A percentile compares a stretch with the other conserved stretches of the same genome.
These are phyloP conservation scores for Marasmius sp. DNA, from an alignment of 1,284 basidiomycete genomes.

Conservation along the genomic window DNA sequence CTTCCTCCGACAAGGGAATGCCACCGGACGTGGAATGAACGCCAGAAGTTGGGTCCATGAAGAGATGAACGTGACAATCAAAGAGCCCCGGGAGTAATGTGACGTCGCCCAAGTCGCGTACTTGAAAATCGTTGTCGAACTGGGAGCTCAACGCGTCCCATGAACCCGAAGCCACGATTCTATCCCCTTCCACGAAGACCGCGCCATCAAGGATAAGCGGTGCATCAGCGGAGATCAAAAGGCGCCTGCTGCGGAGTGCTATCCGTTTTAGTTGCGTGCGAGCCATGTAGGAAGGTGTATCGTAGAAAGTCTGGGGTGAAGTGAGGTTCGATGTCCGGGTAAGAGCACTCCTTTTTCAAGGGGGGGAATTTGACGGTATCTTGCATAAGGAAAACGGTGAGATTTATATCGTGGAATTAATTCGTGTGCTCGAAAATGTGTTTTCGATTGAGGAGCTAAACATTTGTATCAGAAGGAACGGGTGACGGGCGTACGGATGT, in stretches of 20 bases:
- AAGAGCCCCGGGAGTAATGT: slow-evolving; percentile 14
- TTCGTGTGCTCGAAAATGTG: not conserved
- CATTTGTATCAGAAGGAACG: not conserved
- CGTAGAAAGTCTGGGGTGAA: not conserved
- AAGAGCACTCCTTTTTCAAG: not conserved
- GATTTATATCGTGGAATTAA: slow-evolving; percentile 3
- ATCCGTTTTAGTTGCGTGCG: not conserved
- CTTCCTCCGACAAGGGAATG: not conserved
- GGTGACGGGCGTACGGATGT: not conserved
- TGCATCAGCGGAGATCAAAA: slow-evolving; percentile 6
- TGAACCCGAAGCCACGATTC: slow-evolving; percentile 7
- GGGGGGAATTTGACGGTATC: not conserved
- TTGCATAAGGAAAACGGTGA: not conserved
- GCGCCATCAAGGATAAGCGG: slow-evolving; percentile 11
- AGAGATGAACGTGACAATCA: slow-evolving; percentile 15
- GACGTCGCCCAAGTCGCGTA: slow-evolving; percentile 10
- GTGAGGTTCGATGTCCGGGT: not conserved
- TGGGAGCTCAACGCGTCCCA: slow-evolving; percentile 1
- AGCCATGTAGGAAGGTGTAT: not conserved
- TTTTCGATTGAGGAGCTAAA: slow-evolving; percentile 1
- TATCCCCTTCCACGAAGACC: slow-evolving; percentile 6
- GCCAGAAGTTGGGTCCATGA: slow-evolving; percentile 11
- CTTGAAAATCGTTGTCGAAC: not conserved
- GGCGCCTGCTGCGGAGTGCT: slow-evolving; percentile 5
- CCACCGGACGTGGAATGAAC: slow-evolving; percentile 1